Evolutionary conservation across 192 early-diverging fungal species (phyloP), one percentile per base, ranked within the genome.

Genomic region (Umbelopsis isabellina): DNA sequence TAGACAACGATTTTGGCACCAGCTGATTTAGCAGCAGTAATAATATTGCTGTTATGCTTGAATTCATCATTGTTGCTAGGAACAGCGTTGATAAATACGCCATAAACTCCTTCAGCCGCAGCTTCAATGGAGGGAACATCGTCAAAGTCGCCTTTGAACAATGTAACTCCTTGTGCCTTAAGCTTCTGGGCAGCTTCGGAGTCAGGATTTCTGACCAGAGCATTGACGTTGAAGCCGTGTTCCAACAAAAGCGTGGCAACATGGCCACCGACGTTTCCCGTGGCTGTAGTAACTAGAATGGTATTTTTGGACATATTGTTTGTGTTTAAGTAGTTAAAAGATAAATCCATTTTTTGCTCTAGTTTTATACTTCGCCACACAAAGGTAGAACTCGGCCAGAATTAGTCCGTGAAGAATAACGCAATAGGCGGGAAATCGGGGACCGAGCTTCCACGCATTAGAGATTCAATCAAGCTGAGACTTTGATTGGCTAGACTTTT

Each of bases 121-220:
- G 5, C 20, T 49, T 49, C 48, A 49, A 49, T 16, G 3, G 48
- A 49, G 2, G 48, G 18, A 21, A 49, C 6, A 16, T 49, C 48
- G 15, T 49, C 48, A 49, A 49, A 49, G 48, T 49, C 48, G 5
- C 48, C 48, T 49, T 49, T 49, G 48, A 49, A 49, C 18, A 49
- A 4, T 21, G 15, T 49, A 4, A 49, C 48, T 10, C 48, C 48
- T 20, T 21, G 48, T 21, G 15, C 18, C 20, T 49, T 21, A 16
- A 49, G 48, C 15, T 16, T 21, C 15, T 49, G 48, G 18, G 48
- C 9, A 49, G 20, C 20, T 21, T 49, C 20, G 16, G 48, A 49
- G 18, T 49, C 48, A 4, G 48, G 15, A 49, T 49, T 49, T 49
- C 48, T 49, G 0, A 49, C 48, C 16, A 49, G 20, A 10, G 48